A percentile compares a stretch with the other conserved stretches of the same genome.
phyloP scores from a whole-genome alignment of 1,139 yeast species.

The Nakaseomyces glabratus region DNA sequence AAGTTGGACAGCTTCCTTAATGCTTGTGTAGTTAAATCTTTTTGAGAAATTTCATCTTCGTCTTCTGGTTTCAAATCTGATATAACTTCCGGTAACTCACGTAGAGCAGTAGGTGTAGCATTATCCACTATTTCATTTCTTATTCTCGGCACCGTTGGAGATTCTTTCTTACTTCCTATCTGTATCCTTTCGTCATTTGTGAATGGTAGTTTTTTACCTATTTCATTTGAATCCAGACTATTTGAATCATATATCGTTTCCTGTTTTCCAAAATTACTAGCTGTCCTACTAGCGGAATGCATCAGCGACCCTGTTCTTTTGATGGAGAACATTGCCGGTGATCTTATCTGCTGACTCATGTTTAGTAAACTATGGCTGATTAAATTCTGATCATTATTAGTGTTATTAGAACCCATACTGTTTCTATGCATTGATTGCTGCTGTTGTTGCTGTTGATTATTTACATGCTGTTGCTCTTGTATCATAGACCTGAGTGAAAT shows the following conservation, averaged over 20 bases:
- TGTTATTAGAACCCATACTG: slow-evolving; percentile 1
- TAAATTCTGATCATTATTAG: slow-evolving; percentile 1
- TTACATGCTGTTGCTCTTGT: slow-evolving; percentile 11
- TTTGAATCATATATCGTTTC: slow-evolving; percentile 9
- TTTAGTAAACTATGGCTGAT: slow-evolving; percentile 13
- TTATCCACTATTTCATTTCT: slow-evolving; percentile 7
- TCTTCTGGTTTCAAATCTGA: slow-evolving; percentile 2
- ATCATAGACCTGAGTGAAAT: slow-evolving; percentile 43
- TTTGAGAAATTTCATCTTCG: slow-evolving; percentile 26
- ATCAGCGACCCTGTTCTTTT: slow-evolving; percentile 15
- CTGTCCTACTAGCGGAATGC: slow-evolving; percentile 9
- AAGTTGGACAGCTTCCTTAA: slow-evolving; percentile 31
- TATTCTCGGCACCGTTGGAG: slow-evolving; percentile 10
- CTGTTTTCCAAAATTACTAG: slow-evolving; percentile 10
- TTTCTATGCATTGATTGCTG: slow-evolving; percentile 1
- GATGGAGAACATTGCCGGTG: slow-evolving; percentile 28
- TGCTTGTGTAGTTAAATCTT: slow-evolving; percentile 34
- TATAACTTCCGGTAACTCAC: no score
- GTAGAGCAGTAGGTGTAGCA: no score
- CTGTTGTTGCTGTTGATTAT: neutral
- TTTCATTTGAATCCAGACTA: slow-evolving; percentile 18
- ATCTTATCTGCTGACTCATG: slow-evolving; percentile 26
- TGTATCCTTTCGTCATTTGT: slow-evolving; percentile 13
- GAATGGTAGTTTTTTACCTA: slow-evolving; percentile 31
- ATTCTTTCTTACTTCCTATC: neutral